Evolutionary conservation across 495 filamentous ascomycete species (phyloP).

Genomic region (Neurospora sp.): DNA sequence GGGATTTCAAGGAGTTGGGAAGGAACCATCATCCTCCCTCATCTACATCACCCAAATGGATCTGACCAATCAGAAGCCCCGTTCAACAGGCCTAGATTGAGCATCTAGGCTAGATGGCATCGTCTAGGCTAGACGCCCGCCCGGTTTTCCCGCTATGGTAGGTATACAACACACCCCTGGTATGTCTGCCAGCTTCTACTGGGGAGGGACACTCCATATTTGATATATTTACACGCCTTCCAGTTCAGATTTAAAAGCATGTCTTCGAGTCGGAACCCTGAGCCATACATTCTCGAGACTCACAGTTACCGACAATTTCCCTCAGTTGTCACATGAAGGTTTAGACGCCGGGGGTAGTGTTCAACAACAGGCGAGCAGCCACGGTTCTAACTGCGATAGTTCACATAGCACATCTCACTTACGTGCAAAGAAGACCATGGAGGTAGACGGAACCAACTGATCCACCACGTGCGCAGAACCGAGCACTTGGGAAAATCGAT

Average conservation of each 20-base stretch:
- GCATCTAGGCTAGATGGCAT: no score
- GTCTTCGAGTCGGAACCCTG: neutral
- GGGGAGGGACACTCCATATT: no score
- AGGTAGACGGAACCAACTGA: neutral
- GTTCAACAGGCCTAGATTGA: no score
- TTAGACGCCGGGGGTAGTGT: neutral
- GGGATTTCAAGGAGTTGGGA: no score
- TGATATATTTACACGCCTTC: no score
- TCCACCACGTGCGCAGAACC: neutral
- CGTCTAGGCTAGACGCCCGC: no score
- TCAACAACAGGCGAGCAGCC: neutral
- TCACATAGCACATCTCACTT: neutral
- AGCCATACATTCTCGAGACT: neutral
- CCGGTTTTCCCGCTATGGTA: no score
- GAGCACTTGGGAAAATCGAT: neutral
- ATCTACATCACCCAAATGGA: no score
- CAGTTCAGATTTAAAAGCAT: neutral
- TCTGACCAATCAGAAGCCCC: no score
- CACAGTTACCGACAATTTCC: neutral
- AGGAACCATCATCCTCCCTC: no score
- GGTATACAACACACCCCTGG: no score
- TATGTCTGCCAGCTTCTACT: no score
- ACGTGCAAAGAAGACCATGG: neutral
- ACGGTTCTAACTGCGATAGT: neutral
- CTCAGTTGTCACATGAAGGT: neutral